Percentiles rank a stretch among this genome's conserved stretches.
Evolutionary conservation across 2,329 filamentous ascomycete species (phyloP).

Genomic region (Xylariaceae sp.): DNA sequence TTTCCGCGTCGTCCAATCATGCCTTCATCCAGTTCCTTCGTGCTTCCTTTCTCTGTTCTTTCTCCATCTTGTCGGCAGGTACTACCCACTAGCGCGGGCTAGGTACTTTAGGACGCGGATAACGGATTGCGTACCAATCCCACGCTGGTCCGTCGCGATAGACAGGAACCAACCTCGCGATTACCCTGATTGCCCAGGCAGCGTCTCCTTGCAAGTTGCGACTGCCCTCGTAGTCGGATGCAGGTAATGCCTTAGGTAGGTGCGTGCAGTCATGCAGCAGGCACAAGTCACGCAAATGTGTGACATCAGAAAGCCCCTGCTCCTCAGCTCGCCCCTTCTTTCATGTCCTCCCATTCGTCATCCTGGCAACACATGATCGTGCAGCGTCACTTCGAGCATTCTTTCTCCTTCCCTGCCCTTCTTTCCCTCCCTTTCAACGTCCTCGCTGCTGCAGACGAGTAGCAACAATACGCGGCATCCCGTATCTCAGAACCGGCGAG

Average conservation of each 20-base stretch:
- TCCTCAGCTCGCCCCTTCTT: not conserved
- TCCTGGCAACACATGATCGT: conserved; percentile 1
- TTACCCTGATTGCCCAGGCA: too few relatives aligned
- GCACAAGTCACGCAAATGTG: conserved; percentile 25
- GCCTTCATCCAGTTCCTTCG: not conserved
- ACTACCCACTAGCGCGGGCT: not conserved
- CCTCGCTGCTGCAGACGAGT: not conserved
- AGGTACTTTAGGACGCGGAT: too few relatives aligned
- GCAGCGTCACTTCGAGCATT: not conserved
- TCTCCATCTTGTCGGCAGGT: not conserved
- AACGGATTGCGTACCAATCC: too few relatives aligned
- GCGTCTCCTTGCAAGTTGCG: not conserved
- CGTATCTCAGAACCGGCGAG: too few relatives aligned
- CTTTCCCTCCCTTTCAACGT: not conserved
- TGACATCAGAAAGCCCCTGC: conserved; percentile 14
- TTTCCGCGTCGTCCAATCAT: conserved; percentile 14
- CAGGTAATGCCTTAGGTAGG: conserved; percentile 4
- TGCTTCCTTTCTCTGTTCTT: not conserved
- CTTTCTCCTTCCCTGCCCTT: not conserved
- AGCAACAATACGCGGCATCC: not conserved
- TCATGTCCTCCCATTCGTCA: conserved; percentile 6
- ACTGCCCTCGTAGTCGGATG: not conserved
- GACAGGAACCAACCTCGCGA: too few relatives aligned
- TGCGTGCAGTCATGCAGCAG: conserved; percentile 13
- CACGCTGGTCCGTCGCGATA: too few relatives aligned